These are phyloP conservation scores for Trichoderma koningii DNA, from an alignment of 2,329 filamentous ascomycete genomes.

Conservation along the genomic window DNA sequence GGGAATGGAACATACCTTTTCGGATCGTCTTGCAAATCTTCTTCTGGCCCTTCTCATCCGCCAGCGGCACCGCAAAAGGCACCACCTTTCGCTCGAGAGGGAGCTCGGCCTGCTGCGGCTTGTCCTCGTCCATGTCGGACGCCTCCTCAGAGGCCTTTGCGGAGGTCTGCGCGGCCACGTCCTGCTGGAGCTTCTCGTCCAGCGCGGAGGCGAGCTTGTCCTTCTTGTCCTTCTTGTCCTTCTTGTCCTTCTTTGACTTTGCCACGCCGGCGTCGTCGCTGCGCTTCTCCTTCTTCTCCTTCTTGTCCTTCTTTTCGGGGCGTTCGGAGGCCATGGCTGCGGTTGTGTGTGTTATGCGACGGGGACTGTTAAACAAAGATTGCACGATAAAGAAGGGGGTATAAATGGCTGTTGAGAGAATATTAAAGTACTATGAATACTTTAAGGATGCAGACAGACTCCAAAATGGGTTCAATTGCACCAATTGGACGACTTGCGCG, in stretches of 20 bases:
- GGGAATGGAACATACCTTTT: constrained; percentile 48
- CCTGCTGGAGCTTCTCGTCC: constrained; percentile 64
- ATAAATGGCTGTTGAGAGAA: not conserved
- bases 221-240: constrained; percentile 74
- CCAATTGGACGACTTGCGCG: constrained; percentile 26
- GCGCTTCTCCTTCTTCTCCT: constrained; percentile 64
- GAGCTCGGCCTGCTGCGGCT: constrained; percentile 41
- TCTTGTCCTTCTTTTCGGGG: constrained; percentile 57
- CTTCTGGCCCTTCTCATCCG: constrained; percentile 74
- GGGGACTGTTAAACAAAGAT: not conserved
- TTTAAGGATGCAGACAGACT: not conserved
- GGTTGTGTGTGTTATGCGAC: constrained; percentile 24
- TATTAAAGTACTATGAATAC: too few relatives aligned
- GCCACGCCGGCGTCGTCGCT: constrained; percentile 56
- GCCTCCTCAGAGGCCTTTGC: constrained; percentile 47
- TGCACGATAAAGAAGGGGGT: not conserved
- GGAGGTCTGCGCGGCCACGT: constrained; percentile 48
- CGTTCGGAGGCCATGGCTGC: constrained; percentile 51
- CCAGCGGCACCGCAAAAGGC: constrained; percentile 79
- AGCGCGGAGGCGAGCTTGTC: constrained; percentile 52
- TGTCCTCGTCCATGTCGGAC: constrained; percentile 50
- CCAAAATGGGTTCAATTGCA: not conserved
- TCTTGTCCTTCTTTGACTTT: constrained; percentile 65
- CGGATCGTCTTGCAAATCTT: constrained; percentile 60
- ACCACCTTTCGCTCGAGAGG: constrained; percentile 64